These are phyloP conservation scores for Penicillium atrosanguineum DNA, from an alignment of 495 filamentous ascomycete genomes.

Conservation along the genomic window DNA sequence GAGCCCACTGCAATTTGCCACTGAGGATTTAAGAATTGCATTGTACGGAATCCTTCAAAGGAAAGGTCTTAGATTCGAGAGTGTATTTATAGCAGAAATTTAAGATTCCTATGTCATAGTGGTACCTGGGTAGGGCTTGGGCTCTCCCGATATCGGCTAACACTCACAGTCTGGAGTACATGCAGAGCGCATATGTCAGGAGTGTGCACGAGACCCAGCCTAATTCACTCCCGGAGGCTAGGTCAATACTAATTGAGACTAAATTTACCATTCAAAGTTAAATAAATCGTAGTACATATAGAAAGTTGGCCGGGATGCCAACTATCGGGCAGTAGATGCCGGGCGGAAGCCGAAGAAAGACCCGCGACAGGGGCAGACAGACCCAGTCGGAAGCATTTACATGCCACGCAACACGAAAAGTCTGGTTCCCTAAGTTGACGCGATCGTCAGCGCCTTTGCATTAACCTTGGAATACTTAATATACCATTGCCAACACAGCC, in stretches of 20 bases:
- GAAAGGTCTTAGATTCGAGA: background rate
- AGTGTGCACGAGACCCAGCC: conserved; percentile 3
- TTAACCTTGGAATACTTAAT: background rate
- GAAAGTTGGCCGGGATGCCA: background rate
- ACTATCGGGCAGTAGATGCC: background rate
- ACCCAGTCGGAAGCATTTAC: background rate
- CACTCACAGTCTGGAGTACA: conserved; percentile 4
- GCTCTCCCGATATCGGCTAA: conserved; percentile 11
- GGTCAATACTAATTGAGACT: background rate
- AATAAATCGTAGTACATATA: background rate
- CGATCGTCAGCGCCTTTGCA: background rate
- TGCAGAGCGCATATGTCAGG: conserved; percentile 5
- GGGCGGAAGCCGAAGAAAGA: background rate
- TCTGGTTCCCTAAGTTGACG: background rate
- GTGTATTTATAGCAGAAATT: background rate
- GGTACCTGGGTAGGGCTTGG: background rate
- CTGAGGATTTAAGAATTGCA: background rate
- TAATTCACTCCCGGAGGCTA: background rate
- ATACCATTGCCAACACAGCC: conserved; percentile 7
- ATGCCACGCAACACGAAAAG: background rate
- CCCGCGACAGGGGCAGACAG: conserved; percentile 3
- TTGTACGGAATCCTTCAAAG: background rate
- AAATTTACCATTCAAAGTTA: background rate
- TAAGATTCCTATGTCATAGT: conserved; percentile 1
- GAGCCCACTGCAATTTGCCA: background rate